Percentiles rank a stretch among this genome's conserved stretches.
Evolutionary conservation across 192 early-diverging fungal species (phyloP).

Genomic region (Endogone sp.): DNA sequence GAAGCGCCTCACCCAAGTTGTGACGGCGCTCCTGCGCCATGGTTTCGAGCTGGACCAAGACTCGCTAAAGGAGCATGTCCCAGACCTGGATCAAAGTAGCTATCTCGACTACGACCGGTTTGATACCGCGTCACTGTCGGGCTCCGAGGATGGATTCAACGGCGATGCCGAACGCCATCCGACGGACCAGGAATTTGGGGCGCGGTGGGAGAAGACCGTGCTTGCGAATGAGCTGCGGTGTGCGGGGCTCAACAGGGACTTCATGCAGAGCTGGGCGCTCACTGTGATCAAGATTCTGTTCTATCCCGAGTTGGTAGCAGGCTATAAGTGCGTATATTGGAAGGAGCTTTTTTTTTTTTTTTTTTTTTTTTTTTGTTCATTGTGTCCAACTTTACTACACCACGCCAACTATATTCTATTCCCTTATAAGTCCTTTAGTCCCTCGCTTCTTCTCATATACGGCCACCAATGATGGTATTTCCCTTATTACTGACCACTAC

Average conservation of each 20-base stretch:
- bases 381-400: too few species aligned
- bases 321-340: constrained; percentile 13
- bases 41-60: constrained; percentile 38
- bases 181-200: constrained; percentile 9
- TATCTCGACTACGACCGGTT: not conserved
- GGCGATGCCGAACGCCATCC: not conserved
- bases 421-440: not conserved
- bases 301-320: constrained; percentile 48
- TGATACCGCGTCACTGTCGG: constrained; percentile 18
- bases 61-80: constrained; percentile 25
- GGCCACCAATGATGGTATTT: constrained; percentile 58
- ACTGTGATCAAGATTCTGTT: constrained; percentile 56
- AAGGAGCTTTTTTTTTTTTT: not conserved
- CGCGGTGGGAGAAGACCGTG: constrained; percentile 36
- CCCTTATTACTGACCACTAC: constrained; percentile 58
- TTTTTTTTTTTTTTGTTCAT: not conserved
- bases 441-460: constrained; percentile 71
- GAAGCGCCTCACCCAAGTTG: constrained; percentile 47
- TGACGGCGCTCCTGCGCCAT: constrained; percentile 39
- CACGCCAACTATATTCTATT: not conserved
- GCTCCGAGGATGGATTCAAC: constrained; percentile 4
- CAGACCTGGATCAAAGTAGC: constrained; percentile 1
- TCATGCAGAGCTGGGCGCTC: constrained; percentile 51
- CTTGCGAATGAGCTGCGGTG: constrained; percentile 49
- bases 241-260: constrained; percentile 59